Evolutionary conservation across 768 basidiomycete species (phyloP).

Genomic region (Kwoniella dendrophila): DNA sequence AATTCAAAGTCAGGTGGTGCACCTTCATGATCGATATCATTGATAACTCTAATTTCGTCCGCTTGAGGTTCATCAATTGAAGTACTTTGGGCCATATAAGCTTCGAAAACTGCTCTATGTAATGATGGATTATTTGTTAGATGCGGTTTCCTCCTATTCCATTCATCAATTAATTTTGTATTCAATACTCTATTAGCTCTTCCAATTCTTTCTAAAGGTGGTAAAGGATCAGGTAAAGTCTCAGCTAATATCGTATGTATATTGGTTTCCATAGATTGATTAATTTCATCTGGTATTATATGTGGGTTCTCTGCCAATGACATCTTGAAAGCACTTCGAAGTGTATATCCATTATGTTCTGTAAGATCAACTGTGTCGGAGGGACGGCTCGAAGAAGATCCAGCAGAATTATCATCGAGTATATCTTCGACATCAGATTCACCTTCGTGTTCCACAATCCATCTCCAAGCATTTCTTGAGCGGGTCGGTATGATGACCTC

Average conservation of each 20-base stretch:
- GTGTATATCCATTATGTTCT: constrained; percentile 15
- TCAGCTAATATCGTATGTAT: constrained; percentile 4
- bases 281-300: neutral
- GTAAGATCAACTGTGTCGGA: constrained; percentile 10
- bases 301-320: neutral
- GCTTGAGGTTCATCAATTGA: constrained; percentile 69
- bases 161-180: constrained; percentile 26
- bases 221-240: constrained; percentile 12
- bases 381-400: constrained; percentile 14
- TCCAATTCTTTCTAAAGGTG: constrained; percentile 14
- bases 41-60: constrained; percentile 69
- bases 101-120: constrained; percentile 64
- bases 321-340: neutral
- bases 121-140: constrained; percentile 33
- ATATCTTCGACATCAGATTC: constrained; percentile 27
- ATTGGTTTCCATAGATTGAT: neutral
- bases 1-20: constrained; percentile 81
- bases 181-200: constrained; percentile 21
- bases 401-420: constrained; percentile 5
- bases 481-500: constrained; percentile 22
- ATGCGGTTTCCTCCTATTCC: constrained; percentile 20
- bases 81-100: constrained; percentile 68
- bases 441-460: constrained; percentile 10
- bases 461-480: constrained; percentile 6
- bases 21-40: constrained; percentile 67